phyloP scores from a whole-genome alignment of 257 asterid species.

The Salvia miltiorrhiza region DNA sequence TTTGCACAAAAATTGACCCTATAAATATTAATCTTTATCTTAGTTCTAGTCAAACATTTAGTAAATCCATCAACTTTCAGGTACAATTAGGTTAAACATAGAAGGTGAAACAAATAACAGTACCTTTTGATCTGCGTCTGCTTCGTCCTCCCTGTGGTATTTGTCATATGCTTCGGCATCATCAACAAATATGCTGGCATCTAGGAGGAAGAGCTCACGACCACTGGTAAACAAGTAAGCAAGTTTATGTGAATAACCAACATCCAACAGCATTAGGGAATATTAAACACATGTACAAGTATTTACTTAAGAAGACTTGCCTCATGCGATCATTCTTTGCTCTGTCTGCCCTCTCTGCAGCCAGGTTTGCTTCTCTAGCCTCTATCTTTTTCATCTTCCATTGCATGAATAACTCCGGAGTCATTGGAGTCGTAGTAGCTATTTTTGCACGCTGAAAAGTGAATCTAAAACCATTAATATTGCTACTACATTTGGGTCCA shows the following conservation, averaged over 20 bases:
- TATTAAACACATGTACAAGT: background rate
- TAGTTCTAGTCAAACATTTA: background rate
- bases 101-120: background rate
- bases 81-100: constrained; percentile 1
- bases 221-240: constrained; percentile 50
- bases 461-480: constrained; percentile 16
- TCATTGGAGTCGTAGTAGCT: constrained; percentile 75
- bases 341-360: constrained; percentile 85
- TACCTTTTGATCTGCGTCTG: constrained; percentile 47
- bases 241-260: constrained; percentile 17
- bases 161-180: constrained; percentile 78
- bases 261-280: background rate
- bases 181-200: constrained; percentile 78
- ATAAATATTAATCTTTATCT: no score
- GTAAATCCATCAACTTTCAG: background rate
- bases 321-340: constrained; percentile 99
- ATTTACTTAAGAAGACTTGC: constrained; percentile 30
- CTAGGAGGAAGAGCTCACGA: constrained; percentile 82
- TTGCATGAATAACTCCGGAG: constrained; percentile 74
- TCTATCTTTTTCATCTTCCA: constrained; percentile 87
- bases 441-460: constrained; percentile 73
- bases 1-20: no score
- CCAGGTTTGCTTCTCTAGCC: constrained; percentile 80
- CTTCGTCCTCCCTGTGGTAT: constrained; percentile 60
- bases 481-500: background rate